A percentile compares a stretch with the other conserved stretches of the same genome.
phyloP scores from a whole-genome alignment of 116 monocot species.

The Papilionanthe hybrid region DNA sequence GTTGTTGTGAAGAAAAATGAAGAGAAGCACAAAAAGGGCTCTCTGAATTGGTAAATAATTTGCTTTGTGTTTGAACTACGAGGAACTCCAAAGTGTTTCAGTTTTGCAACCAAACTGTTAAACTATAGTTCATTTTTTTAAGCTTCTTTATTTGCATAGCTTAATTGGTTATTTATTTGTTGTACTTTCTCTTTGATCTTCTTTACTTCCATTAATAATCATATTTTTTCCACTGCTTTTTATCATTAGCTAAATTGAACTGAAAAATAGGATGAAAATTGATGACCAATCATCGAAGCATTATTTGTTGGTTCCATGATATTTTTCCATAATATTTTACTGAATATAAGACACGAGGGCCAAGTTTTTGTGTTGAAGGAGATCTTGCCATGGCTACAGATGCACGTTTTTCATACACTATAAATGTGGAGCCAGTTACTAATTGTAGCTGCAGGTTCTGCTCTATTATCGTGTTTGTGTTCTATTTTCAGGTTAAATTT shows the following conservation, averaged over 20 bases:
- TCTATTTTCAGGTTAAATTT: neutral
- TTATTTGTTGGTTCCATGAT: neutral
- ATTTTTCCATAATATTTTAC: neutral
- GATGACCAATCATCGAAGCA: neutral
- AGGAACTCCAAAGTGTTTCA: neutral
- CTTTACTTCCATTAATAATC: neutral
- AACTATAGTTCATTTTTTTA: neutral
- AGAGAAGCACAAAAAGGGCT: neutral
- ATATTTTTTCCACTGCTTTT: neutral
- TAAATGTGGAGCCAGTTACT: neutral
- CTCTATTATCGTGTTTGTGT: neutral
- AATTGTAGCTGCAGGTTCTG: neutral
- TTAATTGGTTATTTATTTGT: neutral
- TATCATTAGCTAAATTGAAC: neutral
- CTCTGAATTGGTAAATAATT: neutral
- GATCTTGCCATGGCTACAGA: neutral
- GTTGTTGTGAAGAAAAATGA: neutral
- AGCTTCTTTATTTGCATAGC: neutral
- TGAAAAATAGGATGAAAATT: neutral
- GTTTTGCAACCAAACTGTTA: neutral
- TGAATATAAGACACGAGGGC: neutral
- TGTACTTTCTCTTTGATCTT: neutral
- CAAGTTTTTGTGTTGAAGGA: neutral
- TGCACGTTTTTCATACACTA: neutral
- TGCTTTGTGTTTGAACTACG: neutral